These are phyloP conservation scores for Filobasidium uniguttulatum DNA, from an alignment of 1,284 basidiomycete species.

Conservation along the genomic window DNA sequence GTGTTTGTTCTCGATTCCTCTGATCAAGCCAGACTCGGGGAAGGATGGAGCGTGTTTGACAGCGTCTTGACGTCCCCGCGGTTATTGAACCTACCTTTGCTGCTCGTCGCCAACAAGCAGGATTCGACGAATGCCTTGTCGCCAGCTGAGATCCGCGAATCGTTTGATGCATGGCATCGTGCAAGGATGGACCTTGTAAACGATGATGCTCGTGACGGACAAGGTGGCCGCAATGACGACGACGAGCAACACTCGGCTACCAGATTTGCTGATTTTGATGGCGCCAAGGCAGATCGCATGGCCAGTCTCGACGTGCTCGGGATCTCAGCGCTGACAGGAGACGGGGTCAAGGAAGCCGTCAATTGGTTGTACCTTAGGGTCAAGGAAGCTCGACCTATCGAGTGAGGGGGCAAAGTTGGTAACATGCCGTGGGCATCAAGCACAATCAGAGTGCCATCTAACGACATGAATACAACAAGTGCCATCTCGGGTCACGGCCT, in stretches of 20 bases:
- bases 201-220: conserved; percentile 16
- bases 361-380: conserved; percentile 89
- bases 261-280: conserved; percentile 42
- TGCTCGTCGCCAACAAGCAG: conserved; percentile 87
- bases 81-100: conserved; percentile 70
- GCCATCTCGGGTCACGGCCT: no score
- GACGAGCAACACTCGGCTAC: conserved; percentile 28
- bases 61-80: conserved; percentile 68
- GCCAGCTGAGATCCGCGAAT: conserved; percentile 74
- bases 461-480: no score
- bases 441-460: no score
- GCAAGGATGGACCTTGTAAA: conserved; percentile 14
- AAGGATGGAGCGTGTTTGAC: conserved; percentile 90
- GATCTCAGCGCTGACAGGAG: conserved; percentile 72
- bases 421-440: no score
- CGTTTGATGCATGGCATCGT: conserved; percentile 66
- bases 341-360: conserved; percentile 74
- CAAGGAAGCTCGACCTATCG: conserved; percentile 62
- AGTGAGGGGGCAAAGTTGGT: no score
- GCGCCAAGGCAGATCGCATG: conserved; percentile 41
- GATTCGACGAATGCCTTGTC: conserved; percentile 63
- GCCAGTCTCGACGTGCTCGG: conserved; percentile 85
- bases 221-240: conserved; percentile 6
- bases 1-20: conserved; percentile 81
- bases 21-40: conserved; percentile 67